Conservation (phyloP, 345 rosid genomes). For the Dipteronia dyeriana region DNA sequence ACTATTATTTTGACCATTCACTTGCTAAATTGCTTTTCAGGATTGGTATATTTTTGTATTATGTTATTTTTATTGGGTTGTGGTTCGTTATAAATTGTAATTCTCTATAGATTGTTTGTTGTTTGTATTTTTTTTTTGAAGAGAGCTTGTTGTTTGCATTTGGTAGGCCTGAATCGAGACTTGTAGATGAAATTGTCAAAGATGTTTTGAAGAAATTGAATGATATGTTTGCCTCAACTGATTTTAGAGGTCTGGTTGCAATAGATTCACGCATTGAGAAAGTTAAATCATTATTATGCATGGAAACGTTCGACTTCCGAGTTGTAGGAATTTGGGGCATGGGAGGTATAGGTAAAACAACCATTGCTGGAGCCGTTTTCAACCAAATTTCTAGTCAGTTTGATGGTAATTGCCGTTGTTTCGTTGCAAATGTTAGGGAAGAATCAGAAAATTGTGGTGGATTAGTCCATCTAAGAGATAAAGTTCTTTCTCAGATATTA, state of each 20-base stretch:
- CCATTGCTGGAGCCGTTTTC: conserved; percentile 6
- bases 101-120: not conserved
- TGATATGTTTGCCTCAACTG: not conserved
- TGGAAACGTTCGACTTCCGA: not conserved
- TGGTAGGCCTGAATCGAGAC: conserved; percentile 5
- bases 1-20: too few relatives aligned
- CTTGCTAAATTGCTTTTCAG: too few relatives aligned
- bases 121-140: too few relatives aligned
- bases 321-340: conserved; percentile 19
- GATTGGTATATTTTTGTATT: too few relatives aligned
- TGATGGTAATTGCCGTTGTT: conserved; percentile 4
- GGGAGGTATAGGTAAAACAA: conserved; percentile 18
- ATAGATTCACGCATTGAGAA: not conserved
- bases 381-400: conserved; percentile 9
- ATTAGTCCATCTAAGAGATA: conserved; percentile 6
- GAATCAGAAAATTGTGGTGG: not conserved
- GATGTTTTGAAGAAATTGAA: conserved; percentile 2
- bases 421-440: conserved; percentile 22
- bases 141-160: not conserved
- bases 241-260: conserved; percentile 1
- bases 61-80: not conserved
- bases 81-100: not conserved
- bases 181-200: conserved; percentile 3
- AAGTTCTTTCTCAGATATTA: conserved; percentile 13
- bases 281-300: not conserved